Base-by-base conservation (phyloP, 495 filamentous ascomycete species). In the Ramalina peruviana region DNA sequence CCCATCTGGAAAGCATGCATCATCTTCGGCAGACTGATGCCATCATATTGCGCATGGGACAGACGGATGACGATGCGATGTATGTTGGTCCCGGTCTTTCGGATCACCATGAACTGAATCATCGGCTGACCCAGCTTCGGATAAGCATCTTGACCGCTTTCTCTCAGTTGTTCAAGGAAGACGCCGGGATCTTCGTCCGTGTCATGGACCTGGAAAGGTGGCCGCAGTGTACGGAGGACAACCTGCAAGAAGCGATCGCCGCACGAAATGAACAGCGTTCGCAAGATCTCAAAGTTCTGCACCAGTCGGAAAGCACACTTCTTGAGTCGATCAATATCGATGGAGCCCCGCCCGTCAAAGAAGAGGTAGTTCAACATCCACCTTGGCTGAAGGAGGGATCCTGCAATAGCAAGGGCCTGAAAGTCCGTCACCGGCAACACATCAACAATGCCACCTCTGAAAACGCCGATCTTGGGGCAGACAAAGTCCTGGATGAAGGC, bases 1-100 rank as follows among this genome's bases (percentile, higher is more conserved):
- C 67, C 66, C 17, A 66, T 64, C 36, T 73, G 65, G 25, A 79
- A 68, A 11, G 78, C 75, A 4, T 65, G 55, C 46, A 85, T 70
- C 16, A 86, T 73, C 30, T 68, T 68, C 1, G 81, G 73, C 5
- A 88, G 69, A 56, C 75, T 85, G 1, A 85, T 72, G 36, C 80
- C 83, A 54, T 86, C 83, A 56, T 82, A 88, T 49, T 86, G 83
- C 0, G 83, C 80, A 59, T 88, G 83, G 0, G 81, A 85, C 5
- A 86, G 69, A 4, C 81, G 71, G 44, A 88, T 68, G 48, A 76
- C 62, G 40, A 88, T 79, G n/a, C 72, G 74, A 58, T 76, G 71
- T 6, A 62, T 67, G 36, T 72, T 61, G 13, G 62, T 68, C 7
- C 60, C 59, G 46, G 68, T 71, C 52, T 71, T 67, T 40, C 71